phyloP scores from a whole-genome alignment of 169 alveolate genomes.

The Cryptosporidium ubiquitum region DNA sequence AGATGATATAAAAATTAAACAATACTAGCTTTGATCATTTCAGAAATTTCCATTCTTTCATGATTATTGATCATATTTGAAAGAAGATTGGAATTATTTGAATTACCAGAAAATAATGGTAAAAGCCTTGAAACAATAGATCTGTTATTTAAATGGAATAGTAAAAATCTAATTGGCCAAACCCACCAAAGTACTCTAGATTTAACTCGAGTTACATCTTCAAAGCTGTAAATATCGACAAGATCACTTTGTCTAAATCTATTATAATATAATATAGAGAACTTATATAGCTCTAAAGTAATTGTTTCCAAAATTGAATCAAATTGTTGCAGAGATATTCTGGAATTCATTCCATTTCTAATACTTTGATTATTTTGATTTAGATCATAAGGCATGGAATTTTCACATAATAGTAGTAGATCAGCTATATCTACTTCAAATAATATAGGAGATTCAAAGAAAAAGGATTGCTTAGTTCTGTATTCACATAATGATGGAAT shows the following conservation, averaged over 20 bases:
- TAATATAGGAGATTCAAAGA: slow-evolving; percentile 61
- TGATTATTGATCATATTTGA: slow-evolving; percentile 28
- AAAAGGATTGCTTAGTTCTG: slow-evolving; percentile 51
- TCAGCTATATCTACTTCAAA: slow-evolving; percentile 57
- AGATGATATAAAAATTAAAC: slow-evolving; percentile 15
- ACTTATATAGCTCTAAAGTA: slow-evolving; percentile 17
- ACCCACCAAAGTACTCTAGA: slow-evolving; percentile 73
- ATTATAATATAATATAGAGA: slow-evolving; percentile 31
- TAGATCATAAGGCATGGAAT: not conserved
- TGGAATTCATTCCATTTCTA: not conserved
- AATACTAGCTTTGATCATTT: slow-evolving; percentile 35
- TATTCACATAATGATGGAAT: slow-evolving; percentile 49
- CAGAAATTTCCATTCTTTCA: slow-evolving; percentile 48
- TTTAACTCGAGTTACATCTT: slow-evolving; percentile 16
- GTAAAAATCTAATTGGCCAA: slow-evolving; percentile 55
- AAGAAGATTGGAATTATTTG: slow-evolving; percentile 36
- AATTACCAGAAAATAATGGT: slow-evolving; percentile 60
- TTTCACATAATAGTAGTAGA: slow-evolving; percentile 16
- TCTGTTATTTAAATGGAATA: slow-evolving; percentile 50
- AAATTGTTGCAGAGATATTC: slow-evolving; percentile 15
- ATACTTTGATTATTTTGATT: not conserved
- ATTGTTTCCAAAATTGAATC: slow-evolving; percentile 42
- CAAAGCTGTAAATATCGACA: slow-evolving; percentile 44
- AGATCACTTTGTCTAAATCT: slow-evolving; percentile 42
- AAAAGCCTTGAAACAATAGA: slow-evolving; percentile 36